These are phyloP conservation scores for Auricularia sp. DNA, from an alignment of 768 basidiomycete species.

Conservation along the genomic window DNA sequence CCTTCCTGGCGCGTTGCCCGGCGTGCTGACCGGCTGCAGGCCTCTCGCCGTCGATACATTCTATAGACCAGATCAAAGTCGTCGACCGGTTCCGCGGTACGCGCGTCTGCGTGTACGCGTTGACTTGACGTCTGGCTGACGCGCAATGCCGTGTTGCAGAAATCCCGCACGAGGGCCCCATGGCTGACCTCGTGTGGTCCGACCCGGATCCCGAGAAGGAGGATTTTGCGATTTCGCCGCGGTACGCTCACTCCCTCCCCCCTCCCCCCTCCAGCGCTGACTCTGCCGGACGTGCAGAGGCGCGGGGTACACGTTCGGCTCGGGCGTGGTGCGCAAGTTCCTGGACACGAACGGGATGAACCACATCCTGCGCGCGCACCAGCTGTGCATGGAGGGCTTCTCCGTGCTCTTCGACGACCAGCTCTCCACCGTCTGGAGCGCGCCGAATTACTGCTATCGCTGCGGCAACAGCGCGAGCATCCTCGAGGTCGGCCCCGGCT, in stretches of 20 bases:
- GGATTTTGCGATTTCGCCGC: constrained; percentile 96
- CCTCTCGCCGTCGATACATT: constrained; percentile 94
- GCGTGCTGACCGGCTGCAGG: constrained; percentile 37
- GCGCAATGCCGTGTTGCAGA: constrained; percentile 28
- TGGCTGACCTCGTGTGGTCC: constrained; percentile 99
- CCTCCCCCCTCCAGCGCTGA: constrained; percentile 9
- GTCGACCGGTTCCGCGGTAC: constrained; percentile 82
- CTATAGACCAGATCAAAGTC: constrained; percentile 98
- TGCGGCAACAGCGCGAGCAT: constrained; percentile 97
- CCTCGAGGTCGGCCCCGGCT: constrained; percentile 89
- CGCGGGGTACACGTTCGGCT: constrained; percentile 97
- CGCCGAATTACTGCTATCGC: constrained; percentile 97
- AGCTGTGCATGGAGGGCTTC: constrained; percentile 99
- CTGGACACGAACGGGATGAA: constrained; percentile 92
- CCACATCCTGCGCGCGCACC: constrained; percentile 95
- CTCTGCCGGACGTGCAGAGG: constrained; percentile 42
- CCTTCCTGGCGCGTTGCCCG: constrained; percentile 3
- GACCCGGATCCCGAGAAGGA: constrained; percentile 99
- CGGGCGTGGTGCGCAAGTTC: constrained; percentile 96
- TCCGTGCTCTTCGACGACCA: constrained; percentile 94
- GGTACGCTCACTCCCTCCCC: constrained; percentile 20
- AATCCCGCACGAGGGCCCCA: constrained; percentile 98
- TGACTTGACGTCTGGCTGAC: no score
- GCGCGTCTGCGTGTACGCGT: no score
- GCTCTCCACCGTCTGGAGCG: constrained; percentile 95